Evolutionary conservation across 1,284 basidiomycete species (phyloP), one percentile per base, ranked within the genome.

Genomic region (Fomitopsis schrenkii): DNA sequence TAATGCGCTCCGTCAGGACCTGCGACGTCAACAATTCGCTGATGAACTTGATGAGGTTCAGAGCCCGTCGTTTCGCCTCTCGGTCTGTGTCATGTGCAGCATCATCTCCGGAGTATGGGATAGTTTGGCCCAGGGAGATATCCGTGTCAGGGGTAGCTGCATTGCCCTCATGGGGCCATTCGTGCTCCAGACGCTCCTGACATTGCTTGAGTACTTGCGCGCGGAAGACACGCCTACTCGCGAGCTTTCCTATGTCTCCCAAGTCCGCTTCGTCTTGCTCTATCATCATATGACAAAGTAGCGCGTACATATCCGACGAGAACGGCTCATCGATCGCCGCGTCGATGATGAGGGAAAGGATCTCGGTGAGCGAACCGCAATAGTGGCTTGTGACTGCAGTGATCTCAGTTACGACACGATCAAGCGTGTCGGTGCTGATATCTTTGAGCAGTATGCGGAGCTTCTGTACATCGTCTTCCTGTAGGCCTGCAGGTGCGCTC

Each of bases 281-380:
- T 68, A 69, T 68, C 83, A 98, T 91, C 83, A 95, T 95, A 64
- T 93, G 84, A 74, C 95, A 98, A 50, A 99, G 81, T 57, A 91
- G 88, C 33, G 97, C 97, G 75, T 98, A 98, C 93, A 98, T 97
- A 79, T 94, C 93, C 10, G 93, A 95, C 91, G 93, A 97, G 40
- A 90, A 87, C n/a, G 94, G 94, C 76, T 98, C 95, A 76, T 97
- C 67, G 2, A 67, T 69, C 3, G 95, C 95, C 82, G 97, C 97
- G 76, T 98, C 95, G 75, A 98, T 98, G 53, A 98, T 93, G 59
- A 98, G 88, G 66, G 90, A 88, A 77, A 98, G 97, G 72, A 98
- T 96, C 70, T 96, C 93, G 68, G 96, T 94, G 69, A 98, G 84
- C 1, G 95, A 97, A 72, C 98, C 94, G 72, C 86, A 93, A 82